Evolutionary conservation across 768 basidiomycete species (phyloP), one percentile per base, ranked within the genome.

Genomic region (Pleurotus sapidus): DNA sequence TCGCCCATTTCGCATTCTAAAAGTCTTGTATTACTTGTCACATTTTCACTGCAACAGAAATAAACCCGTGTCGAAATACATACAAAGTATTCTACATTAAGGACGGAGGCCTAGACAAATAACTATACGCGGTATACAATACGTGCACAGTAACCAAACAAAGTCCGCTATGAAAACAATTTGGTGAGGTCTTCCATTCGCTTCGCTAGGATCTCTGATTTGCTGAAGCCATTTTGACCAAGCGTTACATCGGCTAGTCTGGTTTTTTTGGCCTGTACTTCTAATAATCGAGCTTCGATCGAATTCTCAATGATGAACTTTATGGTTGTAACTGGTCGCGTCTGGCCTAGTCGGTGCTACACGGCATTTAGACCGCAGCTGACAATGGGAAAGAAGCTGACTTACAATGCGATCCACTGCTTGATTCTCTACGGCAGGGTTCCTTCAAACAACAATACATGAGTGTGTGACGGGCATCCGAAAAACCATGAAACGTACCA

Each of bases 341-440:
- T 95, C 70, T 98, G 97, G 20, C 97, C 97, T 45, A 99, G 80
- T 51, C 97, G 95, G 71, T 99, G 97, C 92, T 96, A 66, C 48
- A 61, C 30, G 39, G 46, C 42, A 27, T 46, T 40, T 27, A 55
- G 27, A 45, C 56, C 55, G 61, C 49, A 39, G 50, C 3, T 18
- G 55, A 14, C n/a, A 27, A 46, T 51, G 20, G 20, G 24, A n/a
- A 11, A 20, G 46, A 25, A 48, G 18, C 12, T 43, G 42, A 45
- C 7, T 71, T 64, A 97, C 94, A 62, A 97, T 96, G 51, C 96
- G 91, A 74, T 99, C 97, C 25, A 98, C 93, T 17, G 95, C 96
- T 72, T 98, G 96, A 66, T 97, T 95, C 74, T 98, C 95, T 4
- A 95, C 95, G 17, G 94, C 94, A 14, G 95, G 95, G 65, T 97